A percentile compares a stretch with the other conserved stretches of the same genome.
phyloP scores from a whole-genome alignment of 305 asterid species.

The Salvia sclarea region DNA sequence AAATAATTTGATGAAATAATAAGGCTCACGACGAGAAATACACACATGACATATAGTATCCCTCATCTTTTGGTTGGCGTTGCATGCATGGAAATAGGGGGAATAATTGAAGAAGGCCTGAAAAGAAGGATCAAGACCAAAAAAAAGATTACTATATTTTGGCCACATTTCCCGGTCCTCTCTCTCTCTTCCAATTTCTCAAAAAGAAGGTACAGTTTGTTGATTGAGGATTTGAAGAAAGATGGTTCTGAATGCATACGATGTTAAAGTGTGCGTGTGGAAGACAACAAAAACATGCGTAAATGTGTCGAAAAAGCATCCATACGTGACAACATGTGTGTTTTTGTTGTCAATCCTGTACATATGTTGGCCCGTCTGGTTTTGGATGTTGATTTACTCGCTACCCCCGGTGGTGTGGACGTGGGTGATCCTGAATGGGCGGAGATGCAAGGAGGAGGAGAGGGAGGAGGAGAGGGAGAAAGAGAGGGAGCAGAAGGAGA shows the following conservation, averaged over 20 bases:
- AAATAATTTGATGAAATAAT: no score
- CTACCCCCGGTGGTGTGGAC: slow-evolving; percentile 39
- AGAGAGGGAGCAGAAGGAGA: slow-evolving; percentile 26
- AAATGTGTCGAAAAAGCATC: slow-evolving; percentile 38
- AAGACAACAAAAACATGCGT: slow-evolving; percentile 37
- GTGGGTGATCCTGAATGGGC: slow-evolving; percentile 15
- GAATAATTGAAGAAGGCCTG: slow-evolving; percentile 32
- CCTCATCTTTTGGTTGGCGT: slow-evolving; percentile 24
- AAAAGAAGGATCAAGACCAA: slow-evolving; percentile 48
- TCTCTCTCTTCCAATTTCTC: slow-evolving; percentile 18
- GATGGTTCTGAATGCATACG: slow-evolving; percentile 53
- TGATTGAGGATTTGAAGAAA: slow-evolving; percentile 35
- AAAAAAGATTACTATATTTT: slow-evolving; percentile 40
- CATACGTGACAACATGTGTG: slow-evolving; percentile 43
- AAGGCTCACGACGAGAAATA: no score
- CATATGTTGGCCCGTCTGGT: slow-evolving; percentile 47
- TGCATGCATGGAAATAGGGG: slow-evolving; percentile 36
- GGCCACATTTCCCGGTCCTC: slow-evolving; percentile 33
- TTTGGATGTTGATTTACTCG: slow-evolving; percentile 58
- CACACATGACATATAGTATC: no score
- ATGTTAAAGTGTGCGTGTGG: slow-evolving; percentile 45
- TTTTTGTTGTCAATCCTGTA: slow-evolving; percentile 45
- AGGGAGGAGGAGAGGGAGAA: slow-evolving; percentile 16
- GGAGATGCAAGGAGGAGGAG: slow-evolving; percentile 2
- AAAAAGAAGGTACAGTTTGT: slow-evolving; percentile 16